These are phyloP conservation scores for Malassezia japonica DNA, from an alignment of 1,284 basidiomycete species.

Conservation along the genomic window DNA sequence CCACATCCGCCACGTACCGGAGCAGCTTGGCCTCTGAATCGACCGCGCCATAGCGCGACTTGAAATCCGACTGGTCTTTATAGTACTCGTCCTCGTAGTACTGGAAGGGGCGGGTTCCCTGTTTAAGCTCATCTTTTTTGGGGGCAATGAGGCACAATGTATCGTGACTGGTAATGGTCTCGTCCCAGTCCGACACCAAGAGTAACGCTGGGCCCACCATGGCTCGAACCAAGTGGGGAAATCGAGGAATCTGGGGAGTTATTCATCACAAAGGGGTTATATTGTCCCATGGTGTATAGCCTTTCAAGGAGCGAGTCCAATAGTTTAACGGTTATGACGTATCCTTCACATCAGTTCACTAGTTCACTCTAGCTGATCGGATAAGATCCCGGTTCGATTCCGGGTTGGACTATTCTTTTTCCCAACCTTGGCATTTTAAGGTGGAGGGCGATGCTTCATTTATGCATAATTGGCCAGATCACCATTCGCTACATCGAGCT, in stretches of 20 bases:
- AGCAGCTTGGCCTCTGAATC: slow-evolving; percentile 18
- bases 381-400: slow-evolving; percentile 23
- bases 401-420: slow-evolving; percentile 21
- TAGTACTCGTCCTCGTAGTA: slow-evolving; percentile 29
- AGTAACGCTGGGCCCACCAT: slow-evolving; percentile 9
- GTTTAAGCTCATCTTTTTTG: background rate
- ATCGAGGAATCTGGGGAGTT: too few species aligned
- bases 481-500: too few species aligned
- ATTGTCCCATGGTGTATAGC: too few species aligned
- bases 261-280: too few species aligned
- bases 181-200: slow-evolving; percentile 44
- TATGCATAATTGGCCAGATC: background rate
- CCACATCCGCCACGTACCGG: slow-evolving; percentile 20
- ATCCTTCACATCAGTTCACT: slow-evolving; percentile 16
- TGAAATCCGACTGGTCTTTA: slow-evolving; percentile 18
- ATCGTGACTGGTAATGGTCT: slow-evolving; percentile 38
- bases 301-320: too few species aligned
- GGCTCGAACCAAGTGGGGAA: background rate
- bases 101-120: slow-evolving; percentile 17
- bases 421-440: background rate
- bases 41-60: slow-evolving; percentile 6
- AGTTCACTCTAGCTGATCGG: slow-evolving; percentile 1
- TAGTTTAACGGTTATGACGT: slow-evolving; percentile 22
- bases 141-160: slow-evolving; percentile 38
- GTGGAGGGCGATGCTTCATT: background rate